These are phyloP conservation scores for Aspergillus neoniger DNA, from an alignment of 2,329 filamentous ascomycete genomes.

Conservation along the genomic window DNA sequence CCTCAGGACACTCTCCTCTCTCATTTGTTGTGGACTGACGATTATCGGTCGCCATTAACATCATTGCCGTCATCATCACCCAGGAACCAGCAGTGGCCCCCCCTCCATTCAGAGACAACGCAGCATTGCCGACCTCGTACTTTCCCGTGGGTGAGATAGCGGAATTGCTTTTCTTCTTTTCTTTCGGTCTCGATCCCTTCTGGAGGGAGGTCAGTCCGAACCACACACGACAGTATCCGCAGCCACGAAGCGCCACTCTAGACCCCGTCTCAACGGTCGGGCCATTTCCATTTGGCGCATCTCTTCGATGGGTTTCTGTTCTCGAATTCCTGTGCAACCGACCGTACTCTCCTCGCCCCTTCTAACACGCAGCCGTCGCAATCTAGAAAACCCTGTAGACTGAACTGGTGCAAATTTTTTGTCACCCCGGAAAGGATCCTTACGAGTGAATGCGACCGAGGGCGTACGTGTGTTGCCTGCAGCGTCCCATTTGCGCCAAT, in stretches of 20 bases:
- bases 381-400: slow-evolving; percentile 1
- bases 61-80: slow-evolving; percentile 38
- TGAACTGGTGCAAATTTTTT: background rate
- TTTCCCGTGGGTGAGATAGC: slow-evolving; percentile 3
- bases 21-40: background rate
- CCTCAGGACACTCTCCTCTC: slow-evolving; percentile 10
- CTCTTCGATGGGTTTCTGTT: slow-evolving; percentile 1
- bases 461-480: slow-evolving; percentile 6
- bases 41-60: slow-evolving; percentile 5
- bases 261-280: slow-evolving; percentile 48
- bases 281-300: slow-evolving; percentile 1
- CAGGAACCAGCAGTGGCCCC: slow-evolving; percentile 1
- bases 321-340: slow-evolving; percentile 4
- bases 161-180: background rate
- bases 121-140: slow-evolving; percentile 10
- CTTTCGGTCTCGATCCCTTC: background rate
- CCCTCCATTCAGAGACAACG: background rate
- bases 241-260: slow-evolving; percentile 16
- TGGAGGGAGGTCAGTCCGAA: slow-evolving; percentile 45
- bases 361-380: background rate
- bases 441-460: background rate
- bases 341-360: background rate
- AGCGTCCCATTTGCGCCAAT: slow-evolving; percentile 1
- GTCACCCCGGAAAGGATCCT: background rate
- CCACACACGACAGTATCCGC: slow-evolving; percentile 55